Percentiles rank a stretch among this genome's conserved stretches.
These are phyloP conservation scores for Endoconidiophora laricicola DNA, from an alignment of 2,329 filamentous ascomycete species.

Conservation along the genomic window DNA sequence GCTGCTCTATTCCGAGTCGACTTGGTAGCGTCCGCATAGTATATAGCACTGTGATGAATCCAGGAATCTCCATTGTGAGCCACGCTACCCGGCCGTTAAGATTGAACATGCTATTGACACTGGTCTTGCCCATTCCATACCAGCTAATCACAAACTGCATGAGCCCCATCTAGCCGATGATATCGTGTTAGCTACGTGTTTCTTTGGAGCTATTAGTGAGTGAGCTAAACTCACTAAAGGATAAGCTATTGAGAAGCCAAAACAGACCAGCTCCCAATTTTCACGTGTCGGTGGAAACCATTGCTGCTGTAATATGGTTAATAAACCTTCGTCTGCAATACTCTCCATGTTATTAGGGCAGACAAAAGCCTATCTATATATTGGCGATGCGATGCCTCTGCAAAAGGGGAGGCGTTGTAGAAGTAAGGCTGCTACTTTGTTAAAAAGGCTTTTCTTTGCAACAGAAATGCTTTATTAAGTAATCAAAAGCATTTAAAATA, in stretches of 20 bases:
- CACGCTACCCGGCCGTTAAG: slow-evolving; percentile 78
- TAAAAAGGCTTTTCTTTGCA: neutral
- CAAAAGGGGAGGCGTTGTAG: neutral
- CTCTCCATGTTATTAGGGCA: no score
- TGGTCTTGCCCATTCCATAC: slow-evolving; percentile 91
- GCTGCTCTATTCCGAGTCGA: slow-evolving; percentile 35
- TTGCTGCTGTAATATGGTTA: neutral
- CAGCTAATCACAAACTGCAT: slow-evolving; percentile 62
- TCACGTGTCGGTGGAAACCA: slow-evolving; percentile 42
- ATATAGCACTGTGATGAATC: slow-evolving; percentile 63
- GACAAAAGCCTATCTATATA: no score
- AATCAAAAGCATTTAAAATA: no score
- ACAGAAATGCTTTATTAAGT: no score
- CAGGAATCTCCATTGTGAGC: slow-evolving; percentile 74
- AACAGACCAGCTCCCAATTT: slow-evolving; percentile 38
- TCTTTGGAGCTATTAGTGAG: neutral
- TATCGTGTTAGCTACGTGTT: slow-evolving; percentile 12
- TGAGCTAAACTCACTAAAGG: slow-evolving; percentile 29
- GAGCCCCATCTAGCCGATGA: slow-evolving; percentile 41
- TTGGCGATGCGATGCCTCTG: neutral
- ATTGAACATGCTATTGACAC: slow-evolving; percentile 56
- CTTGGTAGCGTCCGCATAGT: slow-evolving; percentile 53
- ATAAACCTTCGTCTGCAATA: neutral
- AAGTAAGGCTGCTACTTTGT: neutral
- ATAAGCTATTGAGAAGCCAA: slow-evolving; percentile 34